Conservation (phyloP, 2,329 filamentous ascomycete species). For the Sporothrix pseudoabietina region DNA sequence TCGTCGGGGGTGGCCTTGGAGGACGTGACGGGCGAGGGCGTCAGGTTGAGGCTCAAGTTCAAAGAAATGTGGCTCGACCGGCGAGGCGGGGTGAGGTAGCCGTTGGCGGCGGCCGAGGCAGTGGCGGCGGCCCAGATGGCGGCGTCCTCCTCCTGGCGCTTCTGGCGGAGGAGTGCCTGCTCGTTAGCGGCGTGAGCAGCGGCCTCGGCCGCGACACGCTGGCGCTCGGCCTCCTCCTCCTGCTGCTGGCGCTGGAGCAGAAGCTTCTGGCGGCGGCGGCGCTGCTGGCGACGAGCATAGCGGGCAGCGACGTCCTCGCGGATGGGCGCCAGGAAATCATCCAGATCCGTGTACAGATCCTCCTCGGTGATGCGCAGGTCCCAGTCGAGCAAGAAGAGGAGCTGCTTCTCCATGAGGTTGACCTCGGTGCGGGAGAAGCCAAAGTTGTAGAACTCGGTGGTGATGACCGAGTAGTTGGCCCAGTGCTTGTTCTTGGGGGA, state of each 20-base stretch:
- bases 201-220: conserved; percentile 26
- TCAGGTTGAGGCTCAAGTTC: conserved; percentile 40
- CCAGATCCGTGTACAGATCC: conserved; percentile 84
- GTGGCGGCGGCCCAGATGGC: conserved; percentile 35
- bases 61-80: conserved; percentile 37
- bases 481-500: conserved; percentile 99
- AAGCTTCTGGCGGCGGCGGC: conserved; percentile 38
- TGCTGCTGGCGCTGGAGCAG: conserved; percentile 47
- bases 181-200: background rate
- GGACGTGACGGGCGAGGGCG: background rate
- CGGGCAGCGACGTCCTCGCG: conserved; percentile 60
- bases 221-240: conserved; percentile 38
- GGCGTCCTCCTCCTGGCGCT: conserved; percentile 44
- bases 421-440: conserved; percentile 94
- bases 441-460: conserved; percentile 66
- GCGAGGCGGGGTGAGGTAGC: conserved; percentile 51
- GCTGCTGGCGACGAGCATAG: conserved; percentile 54
- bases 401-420: conserved; percentile 99
- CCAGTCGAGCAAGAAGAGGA: conserved; percentile 93
- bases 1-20: conserved; percentile 40
- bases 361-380: conserved; percentile 82
- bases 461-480: conserved; percentile 87
- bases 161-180: conserved; percentile 29
- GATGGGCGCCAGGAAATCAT: conserved; percentile 85
- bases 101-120: conserved; percentile 37